Base-by-base conservation (phyloP, 179 eudicot species). In the Actinidia polygama region DNA sequence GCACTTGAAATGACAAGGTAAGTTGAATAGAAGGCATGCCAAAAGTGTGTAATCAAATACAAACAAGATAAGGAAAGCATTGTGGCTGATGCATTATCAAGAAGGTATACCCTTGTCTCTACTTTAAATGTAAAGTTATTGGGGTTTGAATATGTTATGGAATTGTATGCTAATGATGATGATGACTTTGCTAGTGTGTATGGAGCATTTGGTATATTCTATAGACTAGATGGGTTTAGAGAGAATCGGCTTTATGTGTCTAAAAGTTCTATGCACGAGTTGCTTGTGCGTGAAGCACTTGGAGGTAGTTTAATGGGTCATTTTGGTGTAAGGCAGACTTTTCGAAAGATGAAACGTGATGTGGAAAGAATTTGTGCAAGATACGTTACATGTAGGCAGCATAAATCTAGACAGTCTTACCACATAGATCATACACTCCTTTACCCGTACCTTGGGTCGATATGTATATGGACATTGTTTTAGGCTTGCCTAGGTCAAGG, bases 351-450 rank as follows among this genome's bases (percentile, higher is more conserved):
- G n/a, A n/a, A n/a, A n/a, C n/a, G n/a, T n/a, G n/a, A n/a, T n/a
- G n/a, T n/a, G n/a, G n/a, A n/a, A n/a, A n/a, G n/a, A n/a, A n/a
- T n/a, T 57, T 80, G 76, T 70, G 67, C n/a, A 0, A 80, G 9
- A 18, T 80, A 77, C 6, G 26, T 80, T 6, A 80, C 76, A 4
- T 80, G 82, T 80, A 54, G 47, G 54, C 30, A 46, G 36, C 69
- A 78, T 2, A 80, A 80, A 24, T 46, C 68, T 36, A 51, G 46
- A n/a, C n/a, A 7, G 5, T 26, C 14, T 14, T n/a, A 57, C 36
- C 66, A 7, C 68, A 58, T 59, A 78, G 78, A 0, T 54, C n/a
- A n/a, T 71, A 80, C 57, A 71, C 57, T 15, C 77, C 78, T 10
- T 61, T 80, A 3, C 77, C 78, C 10, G 46, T 80, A 0, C 78